Percentiles rank a stretch among this genome's conserved stretches.
Conservation (phyloP, 169 alveolate species). For the Eimeria necatrix region DNA sequence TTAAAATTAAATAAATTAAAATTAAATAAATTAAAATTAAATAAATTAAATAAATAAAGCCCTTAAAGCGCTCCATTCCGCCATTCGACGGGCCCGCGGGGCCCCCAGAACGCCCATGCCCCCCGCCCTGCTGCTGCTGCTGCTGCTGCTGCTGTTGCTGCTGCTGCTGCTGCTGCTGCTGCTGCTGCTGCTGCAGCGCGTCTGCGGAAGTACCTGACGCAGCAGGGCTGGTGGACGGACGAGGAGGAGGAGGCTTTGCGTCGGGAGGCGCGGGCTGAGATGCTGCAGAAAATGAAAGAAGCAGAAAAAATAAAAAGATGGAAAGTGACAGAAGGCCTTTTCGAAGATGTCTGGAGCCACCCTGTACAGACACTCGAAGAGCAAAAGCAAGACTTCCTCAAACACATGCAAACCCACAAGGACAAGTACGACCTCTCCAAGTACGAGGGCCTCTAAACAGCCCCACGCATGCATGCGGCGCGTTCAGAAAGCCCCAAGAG, state of each 20-base stretch:
- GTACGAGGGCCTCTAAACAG: neutral
- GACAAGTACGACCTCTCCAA: conserved; percentile 28
- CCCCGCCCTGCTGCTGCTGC: neutral
- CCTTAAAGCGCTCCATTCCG: neutral
- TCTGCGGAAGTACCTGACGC: conserved; percentile 49
- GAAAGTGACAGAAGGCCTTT: conserved; percentile 88
- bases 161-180: too few relatives aligned
- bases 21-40: neutral
- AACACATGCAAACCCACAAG: neutral
- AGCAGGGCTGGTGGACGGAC: conserved; percentile 48
- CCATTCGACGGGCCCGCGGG: neutral
- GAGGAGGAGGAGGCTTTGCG: conserved; percentile 73
- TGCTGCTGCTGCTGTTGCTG: neutral
- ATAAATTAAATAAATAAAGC: neutral
- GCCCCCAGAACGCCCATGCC: neutral
- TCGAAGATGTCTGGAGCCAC: conserved; percentile 94
- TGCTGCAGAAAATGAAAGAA: conserved; percentile 83
- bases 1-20: neutral
- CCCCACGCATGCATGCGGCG: neutral
- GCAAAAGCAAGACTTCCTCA: conserved; percentile 9
- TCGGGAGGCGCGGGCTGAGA: conserved; percentile 81
- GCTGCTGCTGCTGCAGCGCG: conserved; percentile 34
- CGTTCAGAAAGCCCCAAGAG: neutral
- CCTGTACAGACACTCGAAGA: conserved; percentile 86
- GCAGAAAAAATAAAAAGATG: conserved; percentile 83